Evolutionary conservation across 2,329 filamentous ascomycete genomes (phyloP).

Genomic region (Calycina marina): DNA sequence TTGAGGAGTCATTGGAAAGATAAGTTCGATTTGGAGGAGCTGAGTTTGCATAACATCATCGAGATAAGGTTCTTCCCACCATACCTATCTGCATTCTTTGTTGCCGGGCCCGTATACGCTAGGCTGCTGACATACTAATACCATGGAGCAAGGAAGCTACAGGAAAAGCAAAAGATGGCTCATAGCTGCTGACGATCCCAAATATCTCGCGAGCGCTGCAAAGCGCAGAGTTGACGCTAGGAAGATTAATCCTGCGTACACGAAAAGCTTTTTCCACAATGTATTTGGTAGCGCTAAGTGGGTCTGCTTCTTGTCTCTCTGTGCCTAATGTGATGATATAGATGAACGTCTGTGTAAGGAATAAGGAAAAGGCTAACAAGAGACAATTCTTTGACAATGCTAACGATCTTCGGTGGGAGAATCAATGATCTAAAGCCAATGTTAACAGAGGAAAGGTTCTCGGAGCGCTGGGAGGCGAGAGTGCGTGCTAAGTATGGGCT

Average conservation of each 20-base stretch:
- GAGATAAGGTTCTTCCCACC: not conserved
- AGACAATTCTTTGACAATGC: conserved; percentile 26
- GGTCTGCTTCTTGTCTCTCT: conserved; percentile 8
- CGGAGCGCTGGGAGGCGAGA: conserved; percentile 27
- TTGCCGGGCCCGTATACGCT: too few relatives aligned
- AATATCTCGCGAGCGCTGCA: conserved; percentile 22
- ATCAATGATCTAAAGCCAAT: conserved; percentile 26
- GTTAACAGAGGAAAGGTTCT: conserved; percentile 26
- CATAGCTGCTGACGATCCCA: conserved; percentile 21
- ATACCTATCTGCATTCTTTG: too few relatives aligned
- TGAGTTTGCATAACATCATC: not conserved
- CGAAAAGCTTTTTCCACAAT: conserved; percentile 24
- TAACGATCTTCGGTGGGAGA: conserved; percentile 26
- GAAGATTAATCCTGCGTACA: conserved; percentile 24
- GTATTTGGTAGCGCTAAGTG: conserved; percentile 27
- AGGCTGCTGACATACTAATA: too few relatives aligned
- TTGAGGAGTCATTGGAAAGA: not conserved
- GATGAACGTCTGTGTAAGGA: not conserved
- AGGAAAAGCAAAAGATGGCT: conserved; percentile 22
- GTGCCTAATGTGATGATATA: too few relatives aligned
- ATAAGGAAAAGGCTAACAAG: conserved; percentile 1
- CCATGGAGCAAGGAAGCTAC: conserved; percentile 24
- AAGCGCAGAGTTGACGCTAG: conserved; percentile 22
- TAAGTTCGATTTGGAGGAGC: not conserved
- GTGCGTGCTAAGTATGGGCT: conserved; percentile 24